These are phyloP conservation scores for Podospora pseudopauciseta DNA, from an alignment of 495 filamentous ascomycete species.

Conservation along the genomic window DNA sequence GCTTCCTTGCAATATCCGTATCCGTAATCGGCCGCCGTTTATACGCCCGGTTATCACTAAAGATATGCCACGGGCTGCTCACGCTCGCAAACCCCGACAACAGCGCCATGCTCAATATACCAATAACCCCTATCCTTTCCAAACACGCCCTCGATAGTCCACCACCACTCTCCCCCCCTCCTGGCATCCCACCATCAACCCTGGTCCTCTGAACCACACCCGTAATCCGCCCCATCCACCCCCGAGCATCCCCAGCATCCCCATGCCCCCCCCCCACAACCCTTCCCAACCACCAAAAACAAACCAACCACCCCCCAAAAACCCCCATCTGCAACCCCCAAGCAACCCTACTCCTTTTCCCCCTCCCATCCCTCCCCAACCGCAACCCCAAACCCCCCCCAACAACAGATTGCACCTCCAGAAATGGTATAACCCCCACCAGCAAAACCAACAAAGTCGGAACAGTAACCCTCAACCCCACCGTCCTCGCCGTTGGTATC, in stretches of 20 bases:
- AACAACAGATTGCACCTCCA: constrained; percentile 67
- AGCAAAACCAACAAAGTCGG: constrained; percentile 61
- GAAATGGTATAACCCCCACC: constrained; percentile 63
- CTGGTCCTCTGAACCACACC: constrained; percentile 2
- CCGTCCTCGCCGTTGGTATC: constrained; percentile 56
- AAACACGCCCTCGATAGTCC: constrained; percentile 67
- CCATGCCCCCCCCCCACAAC: constrained; percentile 48
- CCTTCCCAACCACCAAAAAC: constrained; percentile 72
- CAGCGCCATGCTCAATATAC: constrained; percentile 76
- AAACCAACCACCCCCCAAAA: constrained; percentile 59
- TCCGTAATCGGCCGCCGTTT: constrained; percentile 57
- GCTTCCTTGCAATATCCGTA: constrained; percentile 64
- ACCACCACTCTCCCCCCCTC: constrained; percentile 34
- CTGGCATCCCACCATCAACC: not conserved
- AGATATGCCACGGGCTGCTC: constrained; percentile 75
- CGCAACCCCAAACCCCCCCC: constrained; percentile 53
- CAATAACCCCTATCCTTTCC: constrained; percentile 74
- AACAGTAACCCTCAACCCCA: constrained; percentile 62
- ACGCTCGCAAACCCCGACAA: constrained; percentile 80
- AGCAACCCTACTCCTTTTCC: constrained; percentile 43
- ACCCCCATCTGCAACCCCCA: constrained; percentile 57
- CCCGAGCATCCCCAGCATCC: not conserved
- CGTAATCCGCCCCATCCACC: constrained; percentile 3
- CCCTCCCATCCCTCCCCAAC: constrained; percentile 49
- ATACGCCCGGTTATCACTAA: constrained; percentile 52